Evolutionary conservation across 495 filamentous ascomycete genomes (phyloP), one percentile per base, ranked within the genome.

Genomic region (Cercophora newfieldiana): DNA sequence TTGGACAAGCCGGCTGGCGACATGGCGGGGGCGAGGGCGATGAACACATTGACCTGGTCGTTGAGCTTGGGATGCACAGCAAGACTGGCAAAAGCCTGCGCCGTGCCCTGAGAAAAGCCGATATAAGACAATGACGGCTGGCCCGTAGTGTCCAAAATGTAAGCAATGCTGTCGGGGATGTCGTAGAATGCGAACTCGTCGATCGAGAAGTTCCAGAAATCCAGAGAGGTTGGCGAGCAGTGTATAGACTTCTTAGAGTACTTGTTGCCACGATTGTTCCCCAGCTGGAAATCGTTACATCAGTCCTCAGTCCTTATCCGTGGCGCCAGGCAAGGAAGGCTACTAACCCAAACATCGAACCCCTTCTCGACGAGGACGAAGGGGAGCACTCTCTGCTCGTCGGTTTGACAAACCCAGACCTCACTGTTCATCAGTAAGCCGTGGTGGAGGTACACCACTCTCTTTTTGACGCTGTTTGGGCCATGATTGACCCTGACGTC

Each of bases 401-500:
- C 93, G 3, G 94, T 94, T 71, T 92, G 79, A 74, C 92, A 96
- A 21, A 97, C 91, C 95, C 95, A 99, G 22, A 98, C 95, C 79
- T 99, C 95, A 76, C 93, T 97, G 76, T 96, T 97, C 95, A 99
- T 99, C 64, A 99, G 83, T 60, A 99, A 82, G 24, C 95, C 95
- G 78, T 99, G 95, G 77, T 99, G 95, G 67, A 99, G 80, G 76
- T 98, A 99, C 8, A 97, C 90, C 10, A 97, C 91, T 64, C 88
- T 91, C 79, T 96, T 97, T 77, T 83, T 84, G 18, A 91, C 66
- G 70, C 89, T 89, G n/a, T 81, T 75, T 2, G 86, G 78, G 2
- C 92, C 91, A 48, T 85, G 79, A 72, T 96, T 96, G 71, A 95
- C 89, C 66, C 82, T 82, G 44, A 80, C 78, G 31, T 87, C 83